Conservation (phyloP, 1,139 yeast genomes). For the Saccharomyces hybrid region DNA sequence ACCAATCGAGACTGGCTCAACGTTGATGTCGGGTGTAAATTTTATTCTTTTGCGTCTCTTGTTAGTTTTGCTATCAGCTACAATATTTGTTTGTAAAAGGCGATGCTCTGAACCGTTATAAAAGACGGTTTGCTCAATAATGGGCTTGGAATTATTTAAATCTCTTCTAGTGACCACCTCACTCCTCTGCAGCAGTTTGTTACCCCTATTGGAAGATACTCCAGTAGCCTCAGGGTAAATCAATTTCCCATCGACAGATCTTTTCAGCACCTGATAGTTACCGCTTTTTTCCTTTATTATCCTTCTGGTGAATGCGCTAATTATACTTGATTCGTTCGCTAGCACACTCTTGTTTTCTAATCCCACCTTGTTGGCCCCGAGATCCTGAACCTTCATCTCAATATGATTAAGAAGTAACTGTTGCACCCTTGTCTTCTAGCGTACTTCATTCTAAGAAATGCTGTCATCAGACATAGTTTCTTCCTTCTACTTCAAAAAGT, state of each 20-base stretch:
- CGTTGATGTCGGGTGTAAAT: slow-evolving; percentile 20
- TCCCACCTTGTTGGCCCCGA: not conserved
- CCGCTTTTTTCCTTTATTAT: slow-evolving; percentile 30
- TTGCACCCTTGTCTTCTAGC: not conserved
- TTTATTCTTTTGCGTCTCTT: slow-evolving; percentile 23
- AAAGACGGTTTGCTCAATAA: slow-evolving; percentile 32
- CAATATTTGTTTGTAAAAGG: slow-evolving; percentile 20
- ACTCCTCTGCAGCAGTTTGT: slow-evolving; percentile 47
- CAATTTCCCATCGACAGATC: slow-evolving; percentile 22
- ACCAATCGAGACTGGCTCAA: slow-evolving; percentile 18
- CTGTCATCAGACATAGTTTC: slow-evolving; percentile 5
- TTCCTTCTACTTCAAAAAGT: not conserved
- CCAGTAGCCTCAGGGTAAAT: slow-evolving; percentile 28
- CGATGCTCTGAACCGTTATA: slow-evolving; percentile 33
- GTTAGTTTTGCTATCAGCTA: not conserved
- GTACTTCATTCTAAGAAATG: slow-evolving; percentile 1
- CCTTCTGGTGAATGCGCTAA: slow-evolving; percentile 24
- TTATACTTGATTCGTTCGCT: slow-evolving; percentile 11
- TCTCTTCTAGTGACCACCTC: slow-evolving; percentile 33
- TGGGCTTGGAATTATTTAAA: slow-evolving; percentile 33
- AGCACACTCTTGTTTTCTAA: not conserved
- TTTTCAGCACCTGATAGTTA: slow-evolving; percentile 27
- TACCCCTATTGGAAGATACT: slow-evolving; percentile 48
- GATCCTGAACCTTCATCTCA: not conserved
- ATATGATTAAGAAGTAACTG: not conserved